Conservation (phyloP, 352 stramenopile species). For the Pythium pyrilobum region DNA sequence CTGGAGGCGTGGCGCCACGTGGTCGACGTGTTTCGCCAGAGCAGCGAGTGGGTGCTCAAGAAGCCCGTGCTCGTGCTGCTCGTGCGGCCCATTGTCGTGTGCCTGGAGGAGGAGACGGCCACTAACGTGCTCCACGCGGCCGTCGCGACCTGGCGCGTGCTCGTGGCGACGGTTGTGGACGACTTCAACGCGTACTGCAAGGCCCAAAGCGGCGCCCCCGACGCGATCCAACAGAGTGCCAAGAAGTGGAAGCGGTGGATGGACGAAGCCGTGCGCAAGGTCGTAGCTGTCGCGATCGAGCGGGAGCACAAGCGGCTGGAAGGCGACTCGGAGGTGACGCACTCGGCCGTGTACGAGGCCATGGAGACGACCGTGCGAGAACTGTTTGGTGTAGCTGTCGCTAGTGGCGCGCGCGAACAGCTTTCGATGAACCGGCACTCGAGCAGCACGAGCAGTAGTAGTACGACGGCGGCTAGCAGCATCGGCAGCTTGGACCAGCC, state of each 20-base stretch:
- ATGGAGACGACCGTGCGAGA: constrained; percentile 7
- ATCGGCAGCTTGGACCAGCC: background rate
- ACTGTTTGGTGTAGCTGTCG: constrained; percentile 1
- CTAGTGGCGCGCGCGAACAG: background rate
- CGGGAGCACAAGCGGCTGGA: background rate
- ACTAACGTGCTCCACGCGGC: constrained; percentile 45
- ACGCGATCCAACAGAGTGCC: constrained; percentile 30
- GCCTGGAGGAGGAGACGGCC: constrained; percentile 41
- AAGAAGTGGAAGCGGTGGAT: constrained; percentile 56
- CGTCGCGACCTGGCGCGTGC: constrained; percentile 41
- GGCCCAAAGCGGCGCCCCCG: constrained; percentile 6
- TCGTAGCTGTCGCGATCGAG: constrained; percentile 12
- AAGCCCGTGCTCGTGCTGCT: constrained; percentile 46
- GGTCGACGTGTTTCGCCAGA: constrained; percentile 40
- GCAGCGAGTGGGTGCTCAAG: constrained; percentile 53
- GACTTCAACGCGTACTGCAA: constrained; percentile 47
- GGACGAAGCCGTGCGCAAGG: constrained; percentile 35
- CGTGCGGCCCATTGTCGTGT: constrained; percentile 35
- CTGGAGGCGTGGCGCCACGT: constrained; percentile 51
- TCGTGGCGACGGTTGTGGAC: constrained; percentile 33
- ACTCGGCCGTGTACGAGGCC: background rate
- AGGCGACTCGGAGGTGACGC: background rate
- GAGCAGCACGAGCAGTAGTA: constrained; percentile 2
- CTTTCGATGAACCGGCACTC: background rate
- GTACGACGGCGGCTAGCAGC: constrained; percentile 10